These are phyloP conservation scores for Neospermospora avenae DNA, from an alignment of 2,329 filamentous ascomycete genomes.

Conservation along the genomic window DNA sequence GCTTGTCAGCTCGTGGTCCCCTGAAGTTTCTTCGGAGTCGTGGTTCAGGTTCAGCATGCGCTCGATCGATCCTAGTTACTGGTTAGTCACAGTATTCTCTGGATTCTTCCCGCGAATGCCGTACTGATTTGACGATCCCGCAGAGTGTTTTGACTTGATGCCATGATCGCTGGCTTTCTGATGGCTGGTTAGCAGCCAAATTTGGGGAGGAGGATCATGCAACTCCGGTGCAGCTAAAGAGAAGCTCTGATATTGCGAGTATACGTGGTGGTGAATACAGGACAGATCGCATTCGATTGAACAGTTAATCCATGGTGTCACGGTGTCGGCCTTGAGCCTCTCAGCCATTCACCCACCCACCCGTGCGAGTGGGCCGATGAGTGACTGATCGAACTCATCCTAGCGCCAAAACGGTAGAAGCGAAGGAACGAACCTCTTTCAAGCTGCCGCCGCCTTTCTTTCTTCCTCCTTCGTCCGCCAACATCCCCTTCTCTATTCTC, in stretches of 20 bases:
- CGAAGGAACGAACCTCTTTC: background rate
- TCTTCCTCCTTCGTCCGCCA: background rate
- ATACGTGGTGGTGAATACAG: constrained; percentile 9
- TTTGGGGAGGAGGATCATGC: constrained; percentile 27
- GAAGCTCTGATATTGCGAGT: background rate
- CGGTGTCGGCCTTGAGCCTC: background rate
- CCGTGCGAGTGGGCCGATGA: background rate
- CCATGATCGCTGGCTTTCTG: constrained; percentile 44
- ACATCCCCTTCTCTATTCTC: background rate
- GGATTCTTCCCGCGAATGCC: constrained; percentile 32
- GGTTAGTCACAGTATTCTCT: constrained; percentile 1
- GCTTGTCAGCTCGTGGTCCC: constrained; percentile 58
- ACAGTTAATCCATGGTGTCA: background rate
- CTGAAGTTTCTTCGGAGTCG: constrained; percentile 49
- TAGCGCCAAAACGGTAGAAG: background rate
- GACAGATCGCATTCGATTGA: constrained; percentile 16
- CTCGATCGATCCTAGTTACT: constrained; percentile 73
- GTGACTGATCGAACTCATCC: background rate
- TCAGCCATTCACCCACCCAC: background rate
- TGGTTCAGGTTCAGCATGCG: constrained; percentile 95
- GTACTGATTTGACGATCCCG: constrained; percentile 71
- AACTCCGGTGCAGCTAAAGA: constrained; percentile 10
- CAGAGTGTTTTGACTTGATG: constrained; percentile 54
- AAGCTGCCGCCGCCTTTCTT: background rate
- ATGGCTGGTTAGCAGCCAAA: constrained; percentile 35